These are phyloP conservation scores for Lipomyces chichibuensis DNA, from an alignment of 805 yeast species.

Conservation along the genomic window DNA sequence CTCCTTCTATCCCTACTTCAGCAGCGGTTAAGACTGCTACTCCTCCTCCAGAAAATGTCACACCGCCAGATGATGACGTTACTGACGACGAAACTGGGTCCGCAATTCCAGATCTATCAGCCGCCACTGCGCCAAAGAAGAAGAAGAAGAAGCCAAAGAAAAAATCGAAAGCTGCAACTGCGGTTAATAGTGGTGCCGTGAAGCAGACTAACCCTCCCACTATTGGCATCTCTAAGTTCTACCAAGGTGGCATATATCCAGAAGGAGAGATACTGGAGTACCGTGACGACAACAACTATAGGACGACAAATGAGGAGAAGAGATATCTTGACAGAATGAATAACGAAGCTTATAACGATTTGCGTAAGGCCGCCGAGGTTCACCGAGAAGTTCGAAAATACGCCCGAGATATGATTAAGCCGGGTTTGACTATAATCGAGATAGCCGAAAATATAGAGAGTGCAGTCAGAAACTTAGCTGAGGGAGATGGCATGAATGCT, in stretches of 20 bases:
- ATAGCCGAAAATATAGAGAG: conserved; percentile 89
- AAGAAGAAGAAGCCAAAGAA: conserved; percentile 53
- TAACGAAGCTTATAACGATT: conserved; percentile 73
- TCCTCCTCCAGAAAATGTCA: not conserved
- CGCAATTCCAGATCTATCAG: conserved; percentile 38
- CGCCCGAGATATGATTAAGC: conserved; percentile 72
- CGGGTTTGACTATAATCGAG: conserved; percentile 91
- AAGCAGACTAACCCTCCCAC: conserved; percentile 53
- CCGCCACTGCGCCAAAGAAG: conserved; percentile 54
- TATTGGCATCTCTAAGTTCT: conserved; percentile 66
- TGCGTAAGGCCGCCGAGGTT: conserved; percentile 94
- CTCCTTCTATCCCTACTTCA: not conserved
- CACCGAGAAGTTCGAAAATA: conserved; percentile 88
- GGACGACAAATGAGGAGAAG: conserved; percentile 86
- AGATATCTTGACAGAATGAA: conserved; percentile 71
- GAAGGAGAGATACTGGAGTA: conserved; percentile 88
- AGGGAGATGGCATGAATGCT: conserved; percentile 59
- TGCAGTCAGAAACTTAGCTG: conserved; percentile 73
- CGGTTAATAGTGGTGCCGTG: conserved; percentile 45
- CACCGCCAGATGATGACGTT: conserved; percentile 26
- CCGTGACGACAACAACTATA: conserved; percentile 63
- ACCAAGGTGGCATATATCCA: conserved; percentile 74
- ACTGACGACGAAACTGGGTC: conserved; percentile 42
- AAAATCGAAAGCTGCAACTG: conserved; percentile 42
- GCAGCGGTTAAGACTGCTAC: not conserved